phyloP scores from a whole-genome alignment of 2,329 filamentous ascomycete genomes.

The Claviceps capensis region DNA sequence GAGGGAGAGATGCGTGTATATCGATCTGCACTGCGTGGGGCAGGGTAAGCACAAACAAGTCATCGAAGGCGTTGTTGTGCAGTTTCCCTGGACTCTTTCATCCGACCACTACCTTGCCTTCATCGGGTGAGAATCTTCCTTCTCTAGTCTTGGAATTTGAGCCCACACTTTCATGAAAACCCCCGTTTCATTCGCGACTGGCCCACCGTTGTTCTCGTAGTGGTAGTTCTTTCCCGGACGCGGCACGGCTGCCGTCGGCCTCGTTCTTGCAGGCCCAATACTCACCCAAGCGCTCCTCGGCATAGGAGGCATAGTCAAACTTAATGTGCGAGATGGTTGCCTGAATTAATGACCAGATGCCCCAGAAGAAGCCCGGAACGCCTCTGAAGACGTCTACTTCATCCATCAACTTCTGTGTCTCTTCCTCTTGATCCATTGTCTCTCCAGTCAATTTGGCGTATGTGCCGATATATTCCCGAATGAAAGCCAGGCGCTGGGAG shows the following conservation, averaged over 20 bases:
- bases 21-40: too few species aligned
- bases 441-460: conserved; percentile 46
- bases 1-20: too few species aligned
- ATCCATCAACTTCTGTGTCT: conserved; percentile 54
- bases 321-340: conserved; percentile 88
- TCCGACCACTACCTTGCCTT: too few species aligned
- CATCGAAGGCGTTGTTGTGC: too few species aligned
- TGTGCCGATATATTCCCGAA: conserved; percentile 66
- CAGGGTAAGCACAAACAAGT: too few species aligned
- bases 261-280: conserved; percentile 88
- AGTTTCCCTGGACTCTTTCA: too few species aligned
- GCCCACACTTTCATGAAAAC: neutral
- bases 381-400: conserved; percentile 84
- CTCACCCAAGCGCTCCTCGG: conserved; percentile 72
- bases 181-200: conserved; percentile 12
- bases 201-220: conserved; percentile 74
- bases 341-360: conserved; percentile 92
- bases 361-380: conserved; percentile 81
- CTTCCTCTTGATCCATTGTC: conserved; percentile 39
- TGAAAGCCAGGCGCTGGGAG: conserved; percentile 63
- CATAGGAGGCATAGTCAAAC: conserved; percentile 91
- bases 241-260: conserved; percentile 44
- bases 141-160: too few species aligned
- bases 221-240: conserved; percentile 44
- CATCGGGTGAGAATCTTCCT: too few species aligned